These are phyloP conservation scores for Sphagnum fallax DNA, from an alignment of 228 moss, liverwort and hornwort species.

Conservation along the genomic window DNA sequence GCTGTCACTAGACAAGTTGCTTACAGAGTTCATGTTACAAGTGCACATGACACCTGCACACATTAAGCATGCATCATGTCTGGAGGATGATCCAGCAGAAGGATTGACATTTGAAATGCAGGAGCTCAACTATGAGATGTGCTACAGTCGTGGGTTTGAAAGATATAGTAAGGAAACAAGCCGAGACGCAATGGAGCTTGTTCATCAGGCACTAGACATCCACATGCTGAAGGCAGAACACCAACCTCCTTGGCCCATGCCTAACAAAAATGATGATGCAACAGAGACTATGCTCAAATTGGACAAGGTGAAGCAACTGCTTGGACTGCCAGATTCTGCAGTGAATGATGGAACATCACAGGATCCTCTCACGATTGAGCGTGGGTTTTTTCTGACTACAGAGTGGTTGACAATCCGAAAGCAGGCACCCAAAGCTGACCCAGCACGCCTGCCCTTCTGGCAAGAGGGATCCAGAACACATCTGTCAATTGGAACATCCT, in stretches of 20 bases:
- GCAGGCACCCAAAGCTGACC: slow-evolving; percentile 90
- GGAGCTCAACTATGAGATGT: slow-evolving; percentile 90
- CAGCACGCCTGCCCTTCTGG: slow-evolving; percentile 64
- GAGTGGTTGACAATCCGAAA: slow-evolving; percentile 85
- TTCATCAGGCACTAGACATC: slow-evolving; percentile 90
- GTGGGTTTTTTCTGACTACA: slow-evolving; percentile 74
- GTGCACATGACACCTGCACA: slow-evolving; percentile 86
- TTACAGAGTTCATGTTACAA: slow-evolving; percentile 87
- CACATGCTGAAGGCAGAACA: slow-evolving; percentile 77
- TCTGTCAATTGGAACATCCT: slow-evolving; percentile 36
- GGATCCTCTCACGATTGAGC: slow-evolving; percentile 47
- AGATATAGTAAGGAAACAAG: slow-evolving; percentile 66
- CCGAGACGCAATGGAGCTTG: slow-evolving; percentile 79
- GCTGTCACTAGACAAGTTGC: slow-evolving; percentile 88
- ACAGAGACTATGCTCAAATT: slow-evolving; percentile 70
- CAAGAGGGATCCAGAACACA: slow-evolving; percentile 54
- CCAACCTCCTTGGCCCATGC: slow-evolving; percentile 31
- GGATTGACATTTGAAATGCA: slow-evolving; percentile 88
- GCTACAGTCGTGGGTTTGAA: slow-evolving; percentile 84
- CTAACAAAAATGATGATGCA: slow-evolving; percentile 30
- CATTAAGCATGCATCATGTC: slow-evolving; percentile 82
- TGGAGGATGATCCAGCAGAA: slow-evolving; percentile 87
- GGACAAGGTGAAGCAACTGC: slow-evolving; percentile 85
- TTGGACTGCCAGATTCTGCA: slow-evolving; percentile 73
- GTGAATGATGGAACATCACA: slow-evolving; percentile 30